phyloP scores from a whole-genome alignment of 2,329 filamentous ascomycete species.

The Stachybotrys chartarum region DNA sequence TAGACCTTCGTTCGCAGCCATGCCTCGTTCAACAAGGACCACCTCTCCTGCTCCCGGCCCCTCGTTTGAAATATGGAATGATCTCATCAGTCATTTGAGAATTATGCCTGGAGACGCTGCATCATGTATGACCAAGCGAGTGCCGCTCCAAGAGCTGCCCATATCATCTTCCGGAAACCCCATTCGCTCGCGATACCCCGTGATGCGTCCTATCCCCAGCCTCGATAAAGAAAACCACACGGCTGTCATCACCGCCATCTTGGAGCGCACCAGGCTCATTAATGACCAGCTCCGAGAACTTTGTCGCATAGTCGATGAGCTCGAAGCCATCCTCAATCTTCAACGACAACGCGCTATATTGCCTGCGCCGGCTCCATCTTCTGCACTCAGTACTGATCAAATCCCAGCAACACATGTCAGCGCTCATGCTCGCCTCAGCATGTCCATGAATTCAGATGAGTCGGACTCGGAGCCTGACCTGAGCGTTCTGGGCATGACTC shows the following conservation, averaged over 20 bases:
- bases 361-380: neutral
- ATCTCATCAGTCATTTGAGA: neutral
- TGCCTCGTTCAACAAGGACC: neutral
- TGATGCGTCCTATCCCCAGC: conserved; percentile 14
- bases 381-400: conserved; percentile 8
- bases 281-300: conserved; percentile 5
- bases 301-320: conserved; percentile 2
- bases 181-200: conserved; percentile 10
- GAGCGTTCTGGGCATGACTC: conserved; percentile 27
- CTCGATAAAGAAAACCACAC: conserved; percentile 19
- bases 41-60: neutral
- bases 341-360: neutral
- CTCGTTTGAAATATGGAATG: neutral
- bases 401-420: conserved; percentile 19
- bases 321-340: neutral
- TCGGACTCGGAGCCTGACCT: conserved; percentile 29
- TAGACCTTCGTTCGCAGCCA: neutral
- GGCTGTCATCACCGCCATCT: conserved; percentile 8
- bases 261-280: conserved; percentile 7
- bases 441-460: conserved; percentile 27
- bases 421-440: conserved; percentile 24
- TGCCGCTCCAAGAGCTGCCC: conserved; percentile 18
- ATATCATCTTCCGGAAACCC: conserved; percentile 13
- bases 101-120: neutral
- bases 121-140: conserved; percentile 5